Percentiles rank a stretch among this genome's conserved stretches.
Conservation (phyloP, 768 basidiomycete species). For the Porpolomopsis calyptriformis region DNA sequence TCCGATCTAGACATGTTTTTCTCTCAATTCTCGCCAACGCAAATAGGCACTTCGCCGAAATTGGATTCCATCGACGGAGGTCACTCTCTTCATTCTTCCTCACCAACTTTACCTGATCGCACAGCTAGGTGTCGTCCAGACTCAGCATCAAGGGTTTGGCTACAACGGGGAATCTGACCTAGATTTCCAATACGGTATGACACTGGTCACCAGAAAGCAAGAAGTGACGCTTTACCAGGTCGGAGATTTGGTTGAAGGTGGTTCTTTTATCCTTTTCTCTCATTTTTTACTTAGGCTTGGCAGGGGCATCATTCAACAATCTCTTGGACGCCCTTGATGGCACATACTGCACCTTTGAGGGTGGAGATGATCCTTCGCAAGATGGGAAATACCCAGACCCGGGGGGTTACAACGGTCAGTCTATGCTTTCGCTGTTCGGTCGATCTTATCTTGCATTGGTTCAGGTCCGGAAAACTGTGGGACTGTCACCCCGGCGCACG, state of each 20-base stretch:
- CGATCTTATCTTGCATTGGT: not conserved
- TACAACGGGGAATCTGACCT: slow-evolving; percentile 47
- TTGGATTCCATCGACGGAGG: slow-evolving; percentile 37
- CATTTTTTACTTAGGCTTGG: not conserved
- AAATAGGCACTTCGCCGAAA: slow-evolving; percentile 25
- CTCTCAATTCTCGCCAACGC: slow-evolving; percentile 21
- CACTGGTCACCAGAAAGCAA: slow-evolving; percentile 31
- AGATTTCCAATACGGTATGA: slow-evolving; percentile 48
- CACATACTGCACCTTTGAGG: slow-evolving; percentile 33
- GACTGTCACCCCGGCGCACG: slow-evolving; percentile 30
- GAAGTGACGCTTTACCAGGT: slow-evolving; percentile 34
- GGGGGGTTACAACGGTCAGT: slow-evolving; percentile 12
- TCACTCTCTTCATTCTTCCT: slow-evolving; percentile 10
- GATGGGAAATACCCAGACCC: slow-evolving; percentile 28
- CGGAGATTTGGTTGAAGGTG: slow-evolving; percentile 33
- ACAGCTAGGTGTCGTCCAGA: slow-evolving; percentile 34
- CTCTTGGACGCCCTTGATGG: slow-evolving; percentile 39
- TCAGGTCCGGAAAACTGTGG: slow-evolving; percentile 28
- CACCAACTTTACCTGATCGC: not conserved
- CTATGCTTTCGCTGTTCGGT: not conserved
- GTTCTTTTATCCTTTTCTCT: slow-evolving; percentile 1
- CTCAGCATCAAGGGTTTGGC: slow-evolving; percentile 27
- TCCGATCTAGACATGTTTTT: slow-evolving; percentile 37
- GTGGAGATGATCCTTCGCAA: slow-evolving; percentile 29
- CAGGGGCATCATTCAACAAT: slow-evolving; percentile 39